phyloP scores from a whole-genome alignment of 2,329 filamentous ascomycete genomes.

The Sarocladium brachiariae region DNA sequence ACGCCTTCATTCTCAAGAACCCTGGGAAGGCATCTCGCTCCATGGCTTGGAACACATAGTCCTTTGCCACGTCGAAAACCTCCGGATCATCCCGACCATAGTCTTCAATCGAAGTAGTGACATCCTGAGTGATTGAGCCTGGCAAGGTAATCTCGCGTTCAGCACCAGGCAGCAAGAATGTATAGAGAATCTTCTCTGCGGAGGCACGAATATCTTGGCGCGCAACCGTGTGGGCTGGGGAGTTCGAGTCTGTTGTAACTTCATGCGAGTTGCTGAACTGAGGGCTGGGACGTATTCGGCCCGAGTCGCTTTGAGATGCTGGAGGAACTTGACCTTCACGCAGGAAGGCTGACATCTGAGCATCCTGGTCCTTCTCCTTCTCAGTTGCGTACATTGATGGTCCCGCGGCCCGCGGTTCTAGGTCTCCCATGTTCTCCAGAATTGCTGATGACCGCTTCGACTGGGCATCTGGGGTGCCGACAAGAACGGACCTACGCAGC shows the following conservation, averaged over 20 bases:
- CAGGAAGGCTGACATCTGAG: conserved; percentile 85
- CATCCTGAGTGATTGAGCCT: conserved; percentile 75
- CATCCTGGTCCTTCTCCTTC: conserved; percentile 73
- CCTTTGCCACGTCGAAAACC: conserved; percentile 94
- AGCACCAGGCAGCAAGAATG: conserved; percentile 87
- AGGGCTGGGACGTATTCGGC: conserved; percentile 40
- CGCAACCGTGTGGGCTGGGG: conserved; percentile 76
- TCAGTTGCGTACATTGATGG: conserved; percentile 58
- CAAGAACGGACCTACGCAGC: conserved; percentile 82
- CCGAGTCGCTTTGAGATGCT: conserved; percentile 33
- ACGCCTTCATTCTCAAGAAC: conserved; percentile 87
- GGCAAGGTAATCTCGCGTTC: conserved; percentile 95
- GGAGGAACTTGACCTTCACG: conserved; percentile 57
- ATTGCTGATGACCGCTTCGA: conserved; percentile 82
- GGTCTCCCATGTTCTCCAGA: conserved; percentile 65
- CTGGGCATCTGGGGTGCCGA: conserved; percentile 87
- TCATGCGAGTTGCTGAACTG: conserved; percentile 55
- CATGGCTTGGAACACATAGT: conserved; percentile 99
- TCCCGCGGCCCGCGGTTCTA: conserved; percentile 51
- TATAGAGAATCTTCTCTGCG: conserved; percentile 98
- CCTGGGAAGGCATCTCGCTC: conserved; percentile 98
- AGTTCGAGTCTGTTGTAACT: conserved; percentile 68
- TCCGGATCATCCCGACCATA: conserved; percentile 91
- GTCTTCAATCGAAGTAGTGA: conserved; percentile 83
- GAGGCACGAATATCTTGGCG: conserved; percentile 85